Evolutionary conservation across 2,329 filamentous ascomycete species (phyloP).

Genomic region (Aaosphaeria pasadenensis): DNA sequence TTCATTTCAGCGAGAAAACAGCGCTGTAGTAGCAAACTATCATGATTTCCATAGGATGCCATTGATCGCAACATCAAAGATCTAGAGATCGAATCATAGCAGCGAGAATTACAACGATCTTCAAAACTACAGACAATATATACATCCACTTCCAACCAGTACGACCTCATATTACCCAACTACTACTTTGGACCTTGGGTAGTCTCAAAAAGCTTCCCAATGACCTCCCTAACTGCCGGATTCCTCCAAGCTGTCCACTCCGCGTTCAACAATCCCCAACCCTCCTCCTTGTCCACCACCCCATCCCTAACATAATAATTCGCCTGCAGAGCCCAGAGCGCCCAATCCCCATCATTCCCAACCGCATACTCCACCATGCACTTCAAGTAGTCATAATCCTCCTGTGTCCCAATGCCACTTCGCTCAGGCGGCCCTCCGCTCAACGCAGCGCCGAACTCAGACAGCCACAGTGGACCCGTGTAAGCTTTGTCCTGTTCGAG

Average conservation of each 20-base stretch:
- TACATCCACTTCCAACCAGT: too few relatives aligned
- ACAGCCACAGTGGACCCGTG: slow-evolving; percentile 54
- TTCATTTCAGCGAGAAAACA: too few relatives aligned
- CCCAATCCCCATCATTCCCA: slow-evolving; percentile 57
- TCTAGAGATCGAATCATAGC: too few relatives aligned
- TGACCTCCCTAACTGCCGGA: slow-evolving; percentile 26
- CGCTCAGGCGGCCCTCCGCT: slow-evolving; percentile 26
- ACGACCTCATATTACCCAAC: too few relatives aligned
- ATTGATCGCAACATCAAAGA: too few relatives aligned
- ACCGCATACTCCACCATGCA: slow-evolving; percentile 53
- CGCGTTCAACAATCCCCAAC: slow-evolving; percentile 47
- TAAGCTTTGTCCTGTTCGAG: slow-evolving; percentile 46
- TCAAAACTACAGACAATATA: too few relatives aligned
- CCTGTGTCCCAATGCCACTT: slow-evolving; percentile 10
- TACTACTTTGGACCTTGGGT: slow-evolving; percentile 37
- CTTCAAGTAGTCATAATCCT: slow-evolving; percentile 19
- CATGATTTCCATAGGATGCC: too few relatives aligned
- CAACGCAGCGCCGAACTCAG: slow-evolving; percentile 51
- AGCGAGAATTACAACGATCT: too few relatives aligned
- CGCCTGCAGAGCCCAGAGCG: slow-evolving; percentile 57
- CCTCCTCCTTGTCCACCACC: slow-evolving; percentile 49
- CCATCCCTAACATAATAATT: slow-evolving; percentile 56
- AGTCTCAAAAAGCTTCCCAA: slow-evolving; percentile 40
- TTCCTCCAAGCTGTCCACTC: slow-evolving; percentile 42
- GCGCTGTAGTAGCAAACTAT: too few relatives aligned